Percentiles rank a stretch among this genome's conserved stretches.
Evolutionary conservation across 306 rosid genomes (phyloP).

Genomic region (Sicyos edulis): DNA sequence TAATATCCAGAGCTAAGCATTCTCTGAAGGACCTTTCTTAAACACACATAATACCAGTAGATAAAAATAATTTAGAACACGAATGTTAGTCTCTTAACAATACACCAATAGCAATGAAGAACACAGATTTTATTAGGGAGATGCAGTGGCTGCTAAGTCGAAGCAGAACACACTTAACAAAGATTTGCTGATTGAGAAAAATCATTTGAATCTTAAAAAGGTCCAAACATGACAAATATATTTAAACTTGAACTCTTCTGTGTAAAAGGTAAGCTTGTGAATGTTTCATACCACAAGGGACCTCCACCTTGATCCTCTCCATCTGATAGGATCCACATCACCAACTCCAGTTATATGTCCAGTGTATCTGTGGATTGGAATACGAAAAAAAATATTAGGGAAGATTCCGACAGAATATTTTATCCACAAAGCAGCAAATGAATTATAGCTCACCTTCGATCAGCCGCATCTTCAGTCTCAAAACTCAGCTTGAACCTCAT

Average conservation of each 20-base stretch:
- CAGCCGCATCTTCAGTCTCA: slow-evolving; percentile 86
- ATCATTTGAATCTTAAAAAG: background rate
- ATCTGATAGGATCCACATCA: slow-evolving; percentile 71
- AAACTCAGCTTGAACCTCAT: slow-evolving; percentile 87
- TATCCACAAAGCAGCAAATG: slow-evolving; percentile 8
- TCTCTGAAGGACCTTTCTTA: background rate
- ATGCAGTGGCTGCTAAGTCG: no score
- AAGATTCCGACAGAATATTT: slow-evolving; percentile 8
- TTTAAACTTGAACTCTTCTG: background rate
- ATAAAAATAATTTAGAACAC: no score
- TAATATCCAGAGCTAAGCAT: no score
- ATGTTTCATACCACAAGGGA: slow-evolving; percentile 52
- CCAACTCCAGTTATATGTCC: slow-evolving; percentile 66
- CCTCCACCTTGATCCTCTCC: slow-evolving; percentile 93
- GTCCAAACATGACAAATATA: background rate
- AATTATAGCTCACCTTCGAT: slow-evolving; percentile 52
- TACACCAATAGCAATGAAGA: background rate
- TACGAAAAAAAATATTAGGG: background rate
- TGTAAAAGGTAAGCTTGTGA: background rate
- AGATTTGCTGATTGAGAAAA: background rate
- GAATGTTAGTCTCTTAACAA: background rate
- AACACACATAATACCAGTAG: no score
- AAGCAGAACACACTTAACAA: background rate
- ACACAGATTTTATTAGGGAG: background rate
- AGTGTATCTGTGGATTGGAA: slow-evolving; percentile 47